These are phyloP conservation scores for Crithidia bombi DNA, from an alignment of 208 protist genomes.

Conservation along the genomic window DNA sequence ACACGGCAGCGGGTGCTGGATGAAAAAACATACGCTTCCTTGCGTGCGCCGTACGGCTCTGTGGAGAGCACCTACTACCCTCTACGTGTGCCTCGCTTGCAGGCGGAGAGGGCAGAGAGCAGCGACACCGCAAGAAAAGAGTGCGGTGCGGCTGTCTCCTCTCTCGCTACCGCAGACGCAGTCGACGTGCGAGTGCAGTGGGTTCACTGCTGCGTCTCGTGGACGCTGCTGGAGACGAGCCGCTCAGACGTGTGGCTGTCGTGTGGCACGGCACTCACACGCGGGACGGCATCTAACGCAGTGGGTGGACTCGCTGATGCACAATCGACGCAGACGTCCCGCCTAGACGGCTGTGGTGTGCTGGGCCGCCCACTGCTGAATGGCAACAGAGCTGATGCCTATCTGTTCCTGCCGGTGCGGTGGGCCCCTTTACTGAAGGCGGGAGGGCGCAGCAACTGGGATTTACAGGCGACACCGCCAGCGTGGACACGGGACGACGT, in stretches of 20 bases:
- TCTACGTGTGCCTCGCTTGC: conserved; percentile 66
- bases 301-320: neutral
- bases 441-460: neutral
- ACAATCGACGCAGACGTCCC: conserved; percentile 13
- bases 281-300: conserved; percentile 28
- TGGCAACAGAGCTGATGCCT: conserved; percentile 13
- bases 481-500: neutral
- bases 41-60: conserved; percentile 70
- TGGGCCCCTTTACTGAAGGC: conserved; percentile 15
- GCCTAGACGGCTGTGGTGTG: conserved; percentile 47
- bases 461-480: neutral
- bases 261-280: conserved; percentile 57
- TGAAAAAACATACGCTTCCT: conserved; percentile 47
- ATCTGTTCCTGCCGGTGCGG: conserved; percentile 22
- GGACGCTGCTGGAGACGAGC: conserved; percentile 43
- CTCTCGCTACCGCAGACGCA: conserved; percentile 1
- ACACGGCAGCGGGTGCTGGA: conserved; percentile 43
- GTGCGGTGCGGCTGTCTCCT: conserved; percentile 29
- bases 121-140: conserved; percentile 10
- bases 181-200: conserved; percentile 29
- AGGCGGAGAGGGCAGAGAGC: conserved; percentile 34
- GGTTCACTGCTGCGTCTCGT: conserved; percentile 47
- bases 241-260: conserved; percentile 41
- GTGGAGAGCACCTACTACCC: conserved; percentile 71
- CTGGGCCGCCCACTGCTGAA: conserved; percentile 41